Conservation (phyloP, 306 rosid genomes). For the Dryas alaskensis region DNA sequence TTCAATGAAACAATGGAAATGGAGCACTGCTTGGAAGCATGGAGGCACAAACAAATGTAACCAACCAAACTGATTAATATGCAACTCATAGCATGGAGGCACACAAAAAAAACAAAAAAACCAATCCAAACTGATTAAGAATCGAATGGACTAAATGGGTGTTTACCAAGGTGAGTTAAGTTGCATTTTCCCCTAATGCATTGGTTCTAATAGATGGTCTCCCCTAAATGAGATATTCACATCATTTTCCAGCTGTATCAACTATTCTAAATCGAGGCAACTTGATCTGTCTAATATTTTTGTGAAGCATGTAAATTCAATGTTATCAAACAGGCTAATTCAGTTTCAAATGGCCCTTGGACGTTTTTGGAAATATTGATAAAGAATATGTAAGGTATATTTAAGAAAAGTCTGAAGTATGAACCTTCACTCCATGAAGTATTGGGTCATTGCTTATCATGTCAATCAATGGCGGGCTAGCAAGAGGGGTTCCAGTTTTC, state of each 20-base stretch:
- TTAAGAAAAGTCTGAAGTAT: constrained; percentile 25
- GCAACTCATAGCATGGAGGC: background rate
- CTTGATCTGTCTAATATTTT: too few species aligned
- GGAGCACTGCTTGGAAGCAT: background rate
- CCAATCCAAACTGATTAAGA: background rate
- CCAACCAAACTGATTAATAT: background rate
- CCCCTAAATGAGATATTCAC: background rate
- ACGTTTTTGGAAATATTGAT: background rate
- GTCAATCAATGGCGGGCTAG: constrained; percentile 83
- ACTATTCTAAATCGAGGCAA: background rate
- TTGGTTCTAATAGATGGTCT: background rate
- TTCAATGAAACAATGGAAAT: background rate
- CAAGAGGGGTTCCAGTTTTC: constrained; percentile 81
- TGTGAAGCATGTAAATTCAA: background rate
- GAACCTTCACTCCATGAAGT: constrained; percentile 86
- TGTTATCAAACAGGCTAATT: background rate
- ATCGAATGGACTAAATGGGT: background rate
- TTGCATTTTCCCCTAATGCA: background rate
- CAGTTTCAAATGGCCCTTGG: background rate
- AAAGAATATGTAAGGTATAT: background rate
- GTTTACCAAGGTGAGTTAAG: constrained; percentile 6
- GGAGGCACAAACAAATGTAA: background rate
- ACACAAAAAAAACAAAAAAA: background rate
- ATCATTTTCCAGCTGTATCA: background rate
- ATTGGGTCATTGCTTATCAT: constrained; percentile 89